These are phyloP conservation scores for Penicillium roqueforti DNA, from an alignment of 495 filamentous ascomycete species.

Conservation along the genomic window DNA sequence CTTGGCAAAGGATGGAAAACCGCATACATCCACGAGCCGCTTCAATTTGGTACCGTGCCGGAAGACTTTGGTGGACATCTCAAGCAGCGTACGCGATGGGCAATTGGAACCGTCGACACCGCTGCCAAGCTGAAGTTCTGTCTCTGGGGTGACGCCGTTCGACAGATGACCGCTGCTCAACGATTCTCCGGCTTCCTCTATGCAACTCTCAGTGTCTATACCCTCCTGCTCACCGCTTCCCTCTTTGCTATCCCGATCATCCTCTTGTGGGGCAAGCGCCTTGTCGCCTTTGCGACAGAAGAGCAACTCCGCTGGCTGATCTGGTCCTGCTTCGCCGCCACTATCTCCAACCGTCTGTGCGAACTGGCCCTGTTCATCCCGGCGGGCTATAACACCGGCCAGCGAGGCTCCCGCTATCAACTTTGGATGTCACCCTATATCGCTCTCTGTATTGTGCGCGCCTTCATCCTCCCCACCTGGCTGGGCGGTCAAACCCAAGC, in stretches of 20 bases:
- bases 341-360: constrained; percentile 38
- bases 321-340: constrained; percentile 40
- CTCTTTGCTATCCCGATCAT: constrained; percentile 46
- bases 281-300: constrained; percentile 41
- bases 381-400: constrained; percentile 42
- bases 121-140: constrained; percentile 44
- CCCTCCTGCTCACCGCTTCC: constrained; percentile 38
- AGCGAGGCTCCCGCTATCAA: constrained; percentile 37
- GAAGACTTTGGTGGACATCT: constrained; percentile 45
- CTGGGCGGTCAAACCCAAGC: constrained; percentile 34
- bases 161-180: constrained; percentile 32
- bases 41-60: constrained; percentile 51
- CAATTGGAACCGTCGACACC: constrained; percentile 43
- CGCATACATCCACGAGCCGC: constrained; percentile 45
- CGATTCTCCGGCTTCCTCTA: constrained; percentile 45
- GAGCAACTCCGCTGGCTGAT: constrained; percentile 47
- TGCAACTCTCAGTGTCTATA: constrained; percentile 40
- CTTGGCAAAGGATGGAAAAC: constrained; percentile 50
- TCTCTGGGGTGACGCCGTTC: constrained; percentile 35
- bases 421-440: constrained; percentile 48
- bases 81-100: constrained; percentile 52
- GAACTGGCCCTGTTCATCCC: constrained; percentile 43
- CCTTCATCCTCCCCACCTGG: constrained; percentile 45
- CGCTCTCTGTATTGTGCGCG: constrained; percentile 38
- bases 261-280: constrained; percentile 40